phyloP scores from a whole-genome alignment of 176 grass and related monocot genomes.

The Chrysopogon serrulatus region DNA sequence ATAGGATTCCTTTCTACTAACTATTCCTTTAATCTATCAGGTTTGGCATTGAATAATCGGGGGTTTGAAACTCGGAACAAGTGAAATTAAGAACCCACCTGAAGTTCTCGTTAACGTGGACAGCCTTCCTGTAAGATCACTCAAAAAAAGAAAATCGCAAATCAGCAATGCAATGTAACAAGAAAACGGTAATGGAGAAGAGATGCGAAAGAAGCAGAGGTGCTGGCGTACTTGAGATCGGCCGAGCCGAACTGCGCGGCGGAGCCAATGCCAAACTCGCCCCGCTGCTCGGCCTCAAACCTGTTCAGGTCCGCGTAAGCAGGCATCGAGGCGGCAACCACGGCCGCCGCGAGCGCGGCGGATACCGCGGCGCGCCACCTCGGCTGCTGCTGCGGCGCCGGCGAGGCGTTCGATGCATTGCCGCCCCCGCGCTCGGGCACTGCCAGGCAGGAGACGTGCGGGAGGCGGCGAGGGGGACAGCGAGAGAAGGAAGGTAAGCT shows the following conservation, averaged over 20 bases:
- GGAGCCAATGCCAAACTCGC: constrained; percentile 91
- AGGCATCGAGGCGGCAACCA: constrained; percentile 40
- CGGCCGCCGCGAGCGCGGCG: constrained; percentile 56
- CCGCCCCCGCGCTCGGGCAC: constrained; percentile 3
- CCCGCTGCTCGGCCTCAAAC: constrained; percentile 83
- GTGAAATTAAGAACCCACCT: constrained; percentile 46
- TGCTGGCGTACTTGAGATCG: constrained; percentile 69
- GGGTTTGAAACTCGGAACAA: not conserved
- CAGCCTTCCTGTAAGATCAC: constrained; percentile 53
- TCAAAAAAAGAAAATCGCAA: not conserved
- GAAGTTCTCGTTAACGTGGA: constrained; percentile 92
- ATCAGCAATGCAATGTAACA: constrained; percentile 2
- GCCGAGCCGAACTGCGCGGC: constrained; percentile 91
- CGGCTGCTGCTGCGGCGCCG: constrained; percentile 40
- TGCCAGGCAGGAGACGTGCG: constrained; percentile 53
- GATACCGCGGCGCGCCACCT: constrained; percentile 60
- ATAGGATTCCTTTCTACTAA: not conserved
- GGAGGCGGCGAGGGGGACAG: not conserved
- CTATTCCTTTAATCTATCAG: not conserved
- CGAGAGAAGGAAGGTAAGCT: not conserved
- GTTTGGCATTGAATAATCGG: not conserved
- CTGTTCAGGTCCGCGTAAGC: constrained; percentile 77
- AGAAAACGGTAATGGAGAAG: not conserved
- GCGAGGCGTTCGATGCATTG: constrained; percentile 39
- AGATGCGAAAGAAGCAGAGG: not conserved